Conservation (phyloP, 345 rosid genomes). For the Pistacia vera region DNA sequence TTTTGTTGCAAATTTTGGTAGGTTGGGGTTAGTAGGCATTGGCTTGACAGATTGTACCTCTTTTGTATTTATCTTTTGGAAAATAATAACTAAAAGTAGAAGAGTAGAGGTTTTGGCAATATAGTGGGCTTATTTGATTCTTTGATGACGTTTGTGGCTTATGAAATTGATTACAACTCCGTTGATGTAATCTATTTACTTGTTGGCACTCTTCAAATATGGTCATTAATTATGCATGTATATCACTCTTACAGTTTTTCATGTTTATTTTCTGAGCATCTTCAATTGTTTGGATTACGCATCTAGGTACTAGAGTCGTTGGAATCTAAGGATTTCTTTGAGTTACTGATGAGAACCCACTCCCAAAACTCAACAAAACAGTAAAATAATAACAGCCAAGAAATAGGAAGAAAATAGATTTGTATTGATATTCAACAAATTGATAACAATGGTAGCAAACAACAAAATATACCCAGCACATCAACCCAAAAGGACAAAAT, state of each 20-base stretch:
- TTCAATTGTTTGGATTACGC: background rate
- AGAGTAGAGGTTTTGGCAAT: background rate
- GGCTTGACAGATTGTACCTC: background rate
- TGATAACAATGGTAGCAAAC: too few relatives aligned
- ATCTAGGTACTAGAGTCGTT: background rate
- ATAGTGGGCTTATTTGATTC: background rate
- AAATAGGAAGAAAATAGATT: too few relatives aligned
- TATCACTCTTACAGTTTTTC: background rate
- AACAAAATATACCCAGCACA: too few relatives aligned
- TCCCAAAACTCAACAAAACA: too few relatives aligned
- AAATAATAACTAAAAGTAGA: background rate
- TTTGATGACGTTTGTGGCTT: background rate
- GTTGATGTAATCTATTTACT: background rate
- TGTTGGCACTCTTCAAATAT: background rate
- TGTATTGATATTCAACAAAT: too few relatives aligned
- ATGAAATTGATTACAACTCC: background rate
- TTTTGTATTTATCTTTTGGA: background rate
- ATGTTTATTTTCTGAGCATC: background rate
- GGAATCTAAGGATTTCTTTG: background rate
- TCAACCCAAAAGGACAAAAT: too few relatives aligned
- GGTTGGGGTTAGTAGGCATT: background rate
- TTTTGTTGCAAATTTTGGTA: background rate
- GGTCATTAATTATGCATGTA: background rate
- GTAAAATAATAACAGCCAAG: too few relatives aligned
- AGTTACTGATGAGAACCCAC: background rate